Base-by-base conservation (phyloP, 2,329 filamentous ascomycete species). In the Apiospora saccharicola region DNA sequence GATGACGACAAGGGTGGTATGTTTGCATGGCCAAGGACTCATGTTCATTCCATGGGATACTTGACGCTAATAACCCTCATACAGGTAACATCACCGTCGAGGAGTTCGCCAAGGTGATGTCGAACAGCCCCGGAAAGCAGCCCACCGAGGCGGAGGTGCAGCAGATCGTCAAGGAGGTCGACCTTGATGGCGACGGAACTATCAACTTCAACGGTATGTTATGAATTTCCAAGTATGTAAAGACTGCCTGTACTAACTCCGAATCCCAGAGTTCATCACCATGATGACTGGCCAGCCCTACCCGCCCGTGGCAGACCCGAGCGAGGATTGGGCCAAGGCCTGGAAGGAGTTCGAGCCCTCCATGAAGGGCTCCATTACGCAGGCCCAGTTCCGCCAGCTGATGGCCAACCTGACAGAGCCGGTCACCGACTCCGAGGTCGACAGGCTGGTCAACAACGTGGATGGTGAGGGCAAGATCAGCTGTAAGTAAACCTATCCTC, bases 221-320 rank as follows among this genome's bases (percentile, higher is more conserved):
- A 8, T 41, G 49, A 3, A 49, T 19, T 6, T 19, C 19, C 19
- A 49, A 10, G 8, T 49, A 6, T n/a, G 3, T 6, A 41, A 10
- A 10, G 8, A 10, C 46, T 49, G 5, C 1, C 46, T n/a, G 26
- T 37, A 13, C 57, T 64, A 13, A 64, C 19, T 8, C 64, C 14
- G 26, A 10, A 51, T 16, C 16, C 5, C 57, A 83, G 82, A 83
- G 72, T 84, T 83, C 73, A 83, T 83, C 74, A 79, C 81, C 12
- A 84, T 84, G 82, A 84, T 83, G 82, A 83, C 82, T 0, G 82
- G 82, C 22, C 80, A 81, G 70, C 76, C 78, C 2, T 80, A 79
- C 75, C 76, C 78, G 57, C 77, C 78, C 13, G 73, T 73, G 14
- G 77, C 80, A 7, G 77, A 79, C 14, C 73, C 74, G 16, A 77